Conservation (phyloP, 805 yeast genomes). For the Candida andamanensis region DNA sequence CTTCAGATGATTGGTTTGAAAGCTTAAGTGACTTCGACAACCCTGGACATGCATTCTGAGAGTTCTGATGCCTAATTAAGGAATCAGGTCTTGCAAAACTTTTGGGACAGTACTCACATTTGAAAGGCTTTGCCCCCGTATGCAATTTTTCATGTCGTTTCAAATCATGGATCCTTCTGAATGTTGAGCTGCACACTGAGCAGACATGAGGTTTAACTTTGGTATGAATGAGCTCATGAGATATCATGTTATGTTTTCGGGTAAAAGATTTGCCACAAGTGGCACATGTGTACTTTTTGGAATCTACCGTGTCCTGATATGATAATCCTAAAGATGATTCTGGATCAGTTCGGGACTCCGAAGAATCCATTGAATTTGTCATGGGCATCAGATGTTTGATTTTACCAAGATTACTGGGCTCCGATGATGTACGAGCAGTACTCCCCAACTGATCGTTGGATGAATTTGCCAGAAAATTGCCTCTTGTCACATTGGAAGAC, state of each 20-base stretch:
- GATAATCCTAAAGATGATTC: too few species aligned
- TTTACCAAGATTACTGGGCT: too few species aligned
- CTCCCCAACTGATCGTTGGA: too few species aligned
- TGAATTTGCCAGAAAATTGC: too few species aligned
- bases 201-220: conserved; percentile 61
- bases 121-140: conserved; percentile 68
- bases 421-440: too few species aligned
- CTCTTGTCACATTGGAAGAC: too few species aligned
- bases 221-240: conserved; percentile 67
- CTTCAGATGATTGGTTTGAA: too few species aligned
- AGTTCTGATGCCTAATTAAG: conserved; percentile 58
- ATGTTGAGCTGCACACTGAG: conserved; percentile 52
- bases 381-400: too few species aligned
- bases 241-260: conserved; percentile 67
- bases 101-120: conserved; percentile 56
- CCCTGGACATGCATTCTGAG: conserved; percentile 32
- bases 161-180: conserved; percentile 71
- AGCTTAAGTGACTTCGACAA: conserved; percentile 1
- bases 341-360: too few species aligned
- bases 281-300: conserved; percentile 36
- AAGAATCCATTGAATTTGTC: too few species aligned
- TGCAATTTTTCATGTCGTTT: conserved; percentile 73
- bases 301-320: too few species aligned
- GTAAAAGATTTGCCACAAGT: conserved; percentile 63
- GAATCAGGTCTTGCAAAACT: conserved; percentile 76